Evolutionary conservation across 2,329 filamentous ascomycete genomes (phyloP), one percentile per base, ranked within the genome.

Genomic region (Ambrosiella cleistominuta): DNA sequence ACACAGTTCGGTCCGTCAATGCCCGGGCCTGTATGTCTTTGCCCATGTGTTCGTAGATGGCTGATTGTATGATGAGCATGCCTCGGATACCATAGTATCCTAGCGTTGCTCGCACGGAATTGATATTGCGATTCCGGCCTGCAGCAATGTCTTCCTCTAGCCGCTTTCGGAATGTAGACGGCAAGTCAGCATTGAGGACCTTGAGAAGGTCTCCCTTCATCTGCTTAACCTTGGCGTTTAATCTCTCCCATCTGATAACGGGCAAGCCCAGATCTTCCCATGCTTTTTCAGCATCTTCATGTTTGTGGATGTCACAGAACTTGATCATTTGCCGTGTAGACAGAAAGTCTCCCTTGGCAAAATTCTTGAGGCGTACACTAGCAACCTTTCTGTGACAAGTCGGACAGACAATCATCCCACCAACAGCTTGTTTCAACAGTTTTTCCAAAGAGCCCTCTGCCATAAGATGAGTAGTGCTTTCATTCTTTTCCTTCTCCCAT

Each of bases 11-110:
- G 66, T 91, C 86, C 56, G 76, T 73, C 13, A 81, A 72, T 1
- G 83, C 80, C 57, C 79, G 75, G 62, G 77, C 73, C 60, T 83
- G 80, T 37, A 91, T 69, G 61, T 78, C 68, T 7, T 73, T 67
- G 12, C 77, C 79, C 66, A 87, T 82, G 52, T 74, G 73, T 2
- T 70, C 65, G 60, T 86, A 80, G 42, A 89, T 77, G 57, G 77
- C 78, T 64, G 87, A 82, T 50, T 81, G 85, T 77, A 95, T 87
- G 56, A 78, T 70, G 54, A 79, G 79, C 56, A 85, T 75, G 1
- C 89, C 89, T 17, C 82, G 78, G 2, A 83, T 78, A 1, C 89
- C 89, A 69, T 95, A 95, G 69, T 95, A 95, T 0, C 89, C 89
- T 8, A 86, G 85, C 2, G 78, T 73, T 76, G 54, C 76, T 71